Base-by-base conservation (phyloP, 345 rosid genomes). In the Populus euphratica region DNA sequence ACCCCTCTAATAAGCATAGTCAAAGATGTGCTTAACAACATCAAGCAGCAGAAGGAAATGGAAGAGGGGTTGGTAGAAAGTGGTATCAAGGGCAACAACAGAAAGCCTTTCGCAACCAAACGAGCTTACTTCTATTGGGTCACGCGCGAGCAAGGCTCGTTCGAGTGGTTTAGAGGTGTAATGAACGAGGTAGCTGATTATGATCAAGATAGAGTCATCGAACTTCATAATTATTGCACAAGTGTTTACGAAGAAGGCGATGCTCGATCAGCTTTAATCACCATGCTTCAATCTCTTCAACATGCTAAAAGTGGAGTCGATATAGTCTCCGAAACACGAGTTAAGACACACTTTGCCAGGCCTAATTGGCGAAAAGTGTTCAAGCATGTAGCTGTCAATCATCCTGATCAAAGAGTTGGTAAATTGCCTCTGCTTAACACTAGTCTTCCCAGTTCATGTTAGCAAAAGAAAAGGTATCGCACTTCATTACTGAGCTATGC, bases 201-300 rank as follows among this genome's bases (percentile, higher is more conserved):
- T 27, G 94, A 91, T 73, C 64, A 61, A 20, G 93, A 93, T 13
- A 78, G 87, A 35, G 80, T 91, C 20, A 89, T 90, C 38, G 97
- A 92, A 73, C 89, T 92, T 54, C 93, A 89, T 67, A 92, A 92
- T 65, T 89, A 92, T 59, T 89, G 92, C 80, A 90, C 92, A 0
- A 92, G 94, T 56, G 93, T 92, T 44, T 90, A 88, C 18, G 94
- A 92, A 79, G 97, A 92, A 84, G 97, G 94, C 10, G 97, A 92
- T 43, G 94, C 97, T n/a, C 81, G 94, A n/a, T 92, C 97, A 0
- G 94, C 97, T 27, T 54, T 87, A 67, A 90, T 92, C 81, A 83
- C 93, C 8, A 92, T 90, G 97, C 90, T 92, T 29, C 97, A 92
- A 70, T 89, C 94, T 21, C 81, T 92, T 49, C 89, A 92, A 27